These are phyloP conservation scores for Ceratobasidium sp. DNA, from an alignment of 1,284 basidiomycete species.

Conservation along the genomic window DNA sequence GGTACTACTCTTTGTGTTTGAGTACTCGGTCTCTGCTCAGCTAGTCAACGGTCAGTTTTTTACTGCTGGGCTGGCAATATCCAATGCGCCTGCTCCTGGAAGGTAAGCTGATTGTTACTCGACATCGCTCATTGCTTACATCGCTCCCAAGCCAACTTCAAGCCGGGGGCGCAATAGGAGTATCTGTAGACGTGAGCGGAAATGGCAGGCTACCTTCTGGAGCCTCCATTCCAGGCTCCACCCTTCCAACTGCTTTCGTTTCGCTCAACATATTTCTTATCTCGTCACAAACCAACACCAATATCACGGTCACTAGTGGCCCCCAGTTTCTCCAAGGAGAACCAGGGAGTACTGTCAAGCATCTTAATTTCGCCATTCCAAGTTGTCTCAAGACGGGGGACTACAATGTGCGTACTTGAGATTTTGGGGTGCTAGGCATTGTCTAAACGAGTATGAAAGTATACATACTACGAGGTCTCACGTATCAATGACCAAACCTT, in stretches of 20 bases:
- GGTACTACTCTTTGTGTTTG: neutral
- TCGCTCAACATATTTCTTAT: constrained; percentile 60
- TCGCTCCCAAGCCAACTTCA: constrained; percentile 46
- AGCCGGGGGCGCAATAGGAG: constrained; percentile 26
- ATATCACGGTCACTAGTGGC: constrained; percentile 58
- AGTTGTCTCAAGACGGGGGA: constrained; percentile 55
- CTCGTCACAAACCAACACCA: constrained; percentile 54
- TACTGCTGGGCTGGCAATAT: constrained; percentile 59
- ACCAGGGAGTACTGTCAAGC: constrained; percentile 58
- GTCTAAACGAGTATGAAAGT: constrained; percentile 7
- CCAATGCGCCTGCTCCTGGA: constrained; percentile 56
- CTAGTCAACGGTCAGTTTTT: constrained; percentile 54
- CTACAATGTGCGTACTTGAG: constrained; percentile 52
- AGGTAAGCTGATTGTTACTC: constrained; percentile 50
- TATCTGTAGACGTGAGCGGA: constrained; percentile 54
- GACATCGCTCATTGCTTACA: constrained; percentile 28
- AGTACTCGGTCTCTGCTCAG: constrained; percentile 45
- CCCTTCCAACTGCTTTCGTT: constrained; percentile 53
- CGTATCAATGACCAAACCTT: constrained; percentile 30
- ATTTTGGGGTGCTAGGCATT: neutral
- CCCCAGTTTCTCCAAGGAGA: constrained; percentile 42
- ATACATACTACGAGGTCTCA: constrained; percentile 42
- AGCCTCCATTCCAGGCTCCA: constrained; percentile 52
- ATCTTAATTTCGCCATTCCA: constrained; percentile 57
- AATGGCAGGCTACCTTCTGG: constrained; percentile 54